Conservation (phyloP, 306 rosid species). For the Luffa aegyptiaca region DNA sequence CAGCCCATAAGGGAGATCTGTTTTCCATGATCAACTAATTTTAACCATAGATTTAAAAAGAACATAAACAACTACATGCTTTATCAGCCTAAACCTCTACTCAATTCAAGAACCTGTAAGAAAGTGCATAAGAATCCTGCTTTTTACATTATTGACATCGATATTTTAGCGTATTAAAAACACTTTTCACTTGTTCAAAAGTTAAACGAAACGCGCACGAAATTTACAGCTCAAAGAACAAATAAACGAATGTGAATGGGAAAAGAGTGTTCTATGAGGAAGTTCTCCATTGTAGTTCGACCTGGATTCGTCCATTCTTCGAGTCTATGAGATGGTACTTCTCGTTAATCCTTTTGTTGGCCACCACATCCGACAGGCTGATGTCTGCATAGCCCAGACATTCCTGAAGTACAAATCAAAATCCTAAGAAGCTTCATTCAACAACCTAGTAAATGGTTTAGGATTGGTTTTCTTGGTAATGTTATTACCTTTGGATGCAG, state of each 20-base stretch:
- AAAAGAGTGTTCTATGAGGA: background rate
- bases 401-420: constrained; percentile 36
- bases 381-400: constrained; percentile 73
- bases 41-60: background rate
- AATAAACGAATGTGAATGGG: background rate
- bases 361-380: constrained; percentile 57
- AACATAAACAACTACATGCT: background rate
- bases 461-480: background rate
- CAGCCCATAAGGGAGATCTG: background rate
- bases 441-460: background rate
- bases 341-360: constrained; percentile 68
- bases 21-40: background rate
- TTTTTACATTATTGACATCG: background rate
- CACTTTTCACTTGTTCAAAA: background rate
- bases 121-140: background rate
- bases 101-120: background rate
- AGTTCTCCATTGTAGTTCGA: constrained; percentile 32
- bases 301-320: constrained; percentile 60
- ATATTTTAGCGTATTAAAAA: background rate
- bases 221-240: background rate
- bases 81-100: background rate
- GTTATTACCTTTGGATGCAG: constrained; percentile 8
- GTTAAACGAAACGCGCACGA: background rate
- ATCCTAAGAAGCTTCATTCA: background rate
- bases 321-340: constrained; percentile 70